Conservation (phyloP, 2,329 filamentous ascomycete species). For the Colletotrichum orbiculare region DNA sequence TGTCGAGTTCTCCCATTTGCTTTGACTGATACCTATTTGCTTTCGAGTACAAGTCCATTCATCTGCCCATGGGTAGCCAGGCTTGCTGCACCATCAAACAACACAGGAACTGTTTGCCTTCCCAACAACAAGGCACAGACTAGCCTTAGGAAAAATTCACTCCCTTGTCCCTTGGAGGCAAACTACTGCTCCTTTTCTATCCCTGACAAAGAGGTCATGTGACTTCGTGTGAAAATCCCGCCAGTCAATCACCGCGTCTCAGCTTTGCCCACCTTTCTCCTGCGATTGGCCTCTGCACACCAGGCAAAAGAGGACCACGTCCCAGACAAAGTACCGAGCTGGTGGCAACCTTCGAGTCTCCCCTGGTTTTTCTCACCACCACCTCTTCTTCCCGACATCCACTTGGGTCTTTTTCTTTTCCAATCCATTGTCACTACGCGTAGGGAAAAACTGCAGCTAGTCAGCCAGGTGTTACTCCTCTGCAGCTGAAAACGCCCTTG, state of each 20-base stretch:
- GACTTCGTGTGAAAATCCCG: conserved; percentile 35
- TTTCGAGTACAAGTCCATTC: no score
- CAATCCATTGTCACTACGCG: no score
- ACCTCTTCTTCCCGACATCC: background rate
- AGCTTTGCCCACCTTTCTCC: conserved; percentile 1
- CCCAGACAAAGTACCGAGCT: background rate
- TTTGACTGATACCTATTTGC: no score
- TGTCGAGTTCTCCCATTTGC: no score
- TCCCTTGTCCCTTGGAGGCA: background rate
- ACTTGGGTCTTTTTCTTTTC: background rate
- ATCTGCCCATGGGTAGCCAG: no score
- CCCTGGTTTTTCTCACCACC: conserved; percentile 2
- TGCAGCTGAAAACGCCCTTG: background rate
- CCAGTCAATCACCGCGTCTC: conserved; percentile 3
- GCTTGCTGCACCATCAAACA: no score
- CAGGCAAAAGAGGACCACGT: background rate
- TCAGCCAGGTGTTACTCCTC: no score
- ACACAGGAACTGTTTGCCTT: no score
- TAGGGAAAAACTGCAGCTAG: no score
- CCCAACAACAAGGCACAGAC: no score
- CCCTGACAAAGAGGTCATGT: conserved; percentile 27
- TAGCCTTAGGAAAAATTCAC: background rate
- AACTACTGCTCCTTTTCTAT: conserved; percentile 7
- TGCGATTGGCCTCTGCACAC: conserved; percentile 10
- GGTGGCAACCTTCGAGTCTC: conserved; percentile 5